Base-by-base conservation (phyloP, 1,284 basidiomycete species). In the Calocybe gambosa region DNA sequence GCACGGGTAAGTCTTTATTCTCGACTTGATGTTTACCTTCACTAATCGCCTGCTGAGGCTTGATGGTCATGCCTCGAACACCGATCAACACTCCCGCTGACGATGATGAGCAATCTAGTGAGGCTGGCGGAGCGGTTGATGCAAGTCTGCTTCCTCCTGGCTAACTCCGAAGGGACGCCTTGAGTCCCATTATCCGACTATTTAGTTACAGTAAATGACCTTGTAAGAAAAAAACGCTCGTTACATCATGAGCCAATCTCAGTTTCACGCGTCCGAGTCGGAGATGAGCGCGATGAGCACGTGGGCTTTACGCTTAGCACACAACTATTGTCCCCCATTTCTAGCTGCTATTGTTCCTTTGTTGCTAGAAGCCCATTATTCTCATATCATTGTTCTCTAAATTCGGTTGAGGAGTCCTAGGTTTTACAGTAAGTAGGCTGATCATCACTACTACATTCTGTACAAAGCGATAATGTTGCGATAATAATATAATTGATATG, bases 51-150 rank as follows among this genome's bases (percentile, higher is more conserved):
- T 16, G 37, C 35, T 38, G 15, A 93, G 91, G 92, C 63, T 71
- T 91, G 39, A 97, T 97, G 93, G 92, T 90, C 19, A 94, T 97
- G 84, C 93, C 93, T 7, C 81, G 94, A 53, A 94, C 93, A 21
- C 93, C 93, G 2, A 88, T 96, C 58, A 71, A 78, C 21, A 64
- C 73, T 28, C 71, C 78, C 31, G 70, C 74, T 6, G 85, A 89
- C 39, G 86, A 89, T 7, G 67, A 65, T 3, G 79, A 81, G 3
- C 70, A 71, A 5, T 64, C 62, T 7, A 59, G 62, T 1, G 78
- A 76, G 18, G 72, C 72, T 39, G 69, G 62, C 28, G 80, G 73
- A 36, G 68, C 66, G 15, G 74, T 96, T 38, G 93, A 97, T 64
- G 83, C 89, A 9, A 90, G 84, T 57, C 73, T 94, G 42, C 82